A percentile compares a stretch with the other conserved stretches of the same genome.
Evolutionary conservation across 768 basidiomycete genomes (phyloP).

Genomic region (Pholiota microspora): DNA sequence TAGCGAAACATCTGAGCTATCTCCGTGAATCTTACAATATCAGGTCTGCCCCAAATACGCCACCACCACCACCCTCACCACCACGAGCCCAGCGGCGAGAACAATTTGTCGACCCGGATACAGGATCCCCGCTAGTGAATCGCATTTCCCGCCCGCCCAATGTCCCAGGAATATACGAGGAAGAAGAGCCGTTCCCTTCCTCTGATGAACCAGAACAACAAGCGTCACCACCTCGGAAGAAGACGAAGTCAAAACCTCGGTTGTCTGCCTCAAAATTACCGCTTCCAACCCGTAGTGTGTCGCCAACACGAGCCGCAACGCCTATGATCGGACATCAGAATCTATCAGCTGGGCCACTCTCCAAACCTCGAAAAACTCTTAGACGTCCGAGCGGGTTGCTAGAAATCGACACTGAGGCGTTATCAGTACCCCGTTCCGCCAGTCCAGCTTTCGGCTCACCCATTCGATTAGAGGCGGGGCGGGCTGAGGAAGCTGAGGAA

Average conservation of each 20-base stretch:
- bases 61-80: conserved; percentile 45
- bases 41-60: conserved; percentile 25
- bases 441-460: conserved; percentile 73
- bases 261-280: conserved; percentile 48
- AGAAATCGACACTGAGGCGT: conserved; percentile 36
- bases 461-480: conserved; percentile 49
- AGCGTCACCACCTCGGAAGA: conserved; percentile 39
- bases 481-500: conserved; percentile 60
- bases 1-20: conserved; percentile 63
- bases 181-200: conserved; percentile 56
- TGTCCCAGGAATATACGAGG: conserved; percentile 65
- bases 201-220: conserved; percentile 39
- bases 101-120: conserved; percentile 27
- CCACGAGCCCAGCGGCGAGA: conserved; percentile 50
- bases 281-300: conserved; percentile 40
- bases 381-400: conserved; percentile 58
- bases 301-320: conserved; percentile 32
- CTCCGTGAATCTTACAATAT: conserved; percentile 65
- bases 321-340: conserved; percentile 16
- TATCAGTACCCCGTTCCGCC: conserved; percentile 50
- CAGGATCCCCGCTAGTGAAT: conserved; percentile 44
- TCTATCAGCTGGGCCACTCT: conserved; percentile 13
- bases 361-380: conserved; percentile 37
- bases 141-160: conserved; percentile 66
- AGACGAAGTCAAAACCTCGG: conserved; percentile 45